Conservation (phyloP, 2,329 filamentous ascomycete species). For the Fusarium sp. region DNA sequence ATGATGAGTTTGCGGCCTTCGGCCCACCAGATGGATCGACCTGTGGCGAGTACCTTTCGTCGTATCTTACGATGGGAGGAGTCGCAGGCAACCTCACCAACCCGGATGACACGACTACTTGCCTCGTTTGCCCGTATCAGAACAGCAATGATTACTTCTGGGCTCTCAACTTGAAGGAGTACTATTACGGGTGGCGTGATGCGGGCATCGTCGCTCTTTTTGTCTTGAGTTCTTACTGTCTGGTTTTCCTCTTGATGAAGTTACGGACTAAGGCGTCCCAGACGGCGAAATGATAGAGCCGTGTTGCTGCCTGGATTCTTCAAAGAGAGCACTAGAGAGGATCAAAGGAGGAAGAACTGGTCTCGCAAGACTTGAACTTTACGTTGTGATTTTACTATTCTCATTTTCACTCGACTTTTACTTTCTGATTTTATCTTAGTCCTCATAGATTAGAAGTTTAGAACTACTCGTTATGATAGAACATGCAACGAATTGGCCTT, state of each 20-base stretch:
- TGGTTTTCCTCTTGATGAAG: not conserved
- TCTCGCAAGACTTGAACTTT: not conserved
- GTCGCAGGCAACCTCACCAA: not conserved
- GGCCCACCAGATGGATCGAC: not conserved
- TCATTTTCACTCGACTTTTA: not conserved
- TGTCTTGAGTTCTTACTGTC: not conserved
- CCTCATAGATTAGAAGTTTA: not conserved
- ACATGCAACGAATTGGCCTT: not conserved
- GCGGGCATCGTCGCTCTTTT: not conserved
- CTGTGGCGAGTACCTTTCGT: not conserved
- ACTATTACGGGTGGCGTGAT: not conserved
- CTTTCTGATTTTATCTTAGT: not conserved
- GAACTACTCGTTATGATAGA: not conserved
- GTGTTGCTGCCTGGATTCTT: not conserved
- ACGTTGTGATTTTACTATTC: not conserved
- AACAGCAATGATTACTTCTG: not conserved
- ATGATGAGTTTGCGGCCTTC: not conserved
- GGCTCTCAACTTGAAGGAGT: not conserved
- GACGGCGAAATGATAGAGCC: not conserved
- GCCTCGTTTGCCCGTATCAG: not conserved
- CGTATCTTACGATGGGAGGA: not conserved
- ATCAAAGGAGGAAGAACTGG: not conserved
- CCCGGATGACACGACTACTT: not conserved
- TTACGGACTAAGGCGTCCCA: not conserved
- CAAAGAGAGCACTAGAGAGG: not conserved